Evolutionary conservation across 148 eudicot genomes (phyloP).

Genomic region (Linanthus parryae): DNA sequence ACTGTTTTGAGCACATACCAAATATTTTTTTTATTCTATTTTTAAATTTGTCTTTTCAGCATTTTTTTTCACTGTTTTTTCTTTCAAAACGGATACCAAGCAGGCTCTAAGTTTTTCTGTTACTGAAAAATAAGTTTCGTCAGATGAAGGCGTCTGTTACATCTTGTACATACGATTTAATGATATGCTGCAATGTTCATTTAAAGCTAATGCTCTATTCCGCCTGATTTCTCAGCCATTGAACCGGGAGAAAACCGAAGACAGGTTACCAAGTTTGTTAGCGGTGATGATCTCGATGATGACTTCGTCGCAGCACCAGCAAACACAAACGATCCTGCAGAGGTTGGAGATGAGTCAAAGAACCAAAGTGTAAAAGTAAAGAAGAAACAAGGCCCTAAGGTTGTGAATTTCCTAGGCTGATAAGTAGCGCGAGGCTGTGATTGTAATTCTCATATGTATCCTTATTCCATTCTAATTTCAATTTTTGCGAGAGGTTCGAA

Average conservation of each 20-base stretch:
- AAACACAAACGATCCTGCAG: slow-evolving; percentile 15
- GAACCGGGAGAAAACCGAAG: slow-evolving; percentile 28
- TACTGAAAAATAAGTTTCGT: too few species aligned
- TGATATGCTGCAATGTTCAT: too few species aligned
- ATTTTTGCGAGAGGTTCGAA: slow-evolving; percentile 5
- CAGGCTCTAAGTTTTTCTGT: too few species aligned
- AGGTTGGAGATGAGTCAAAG: slow-evolving; percentile 16
- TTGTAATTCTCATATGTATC: too few species aligned
- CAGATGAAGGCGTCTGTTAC: too few species aligned
- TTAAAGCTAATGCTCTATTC: too few species aligned
- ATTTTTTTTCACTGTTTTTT: too few species aligned
- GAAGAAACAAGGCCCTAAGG: slow-evolving; percentile 76
- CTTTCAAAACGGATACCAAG: too few species aligned
- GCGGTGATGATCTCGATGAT: slow-evolving; percentile 97
- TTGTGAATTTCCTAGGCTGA: slow-evolving; percentile 77
- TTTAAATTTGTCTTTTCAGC: too few species aligned
- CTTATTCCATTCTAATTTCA: not conserved
- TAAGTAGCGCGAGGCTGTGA: not conserved
- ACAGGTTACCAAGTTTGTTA: slow-evolving; percentile 58
- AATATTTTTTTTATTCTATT: too few species aligned
- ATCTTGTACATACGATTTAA: too few species aligned
- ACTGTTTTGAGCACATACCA: too few species aligned
- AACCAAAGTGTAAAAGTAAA: slow-evolving; percentile 32
- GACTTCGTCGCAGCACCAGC: slow-evolving; percentile 41
- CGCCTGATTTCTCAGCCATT: slow-evolving; percentile 16